Percentiles rank a stretch among this genome's conserved stretches.
These are phyloP conservation scores for Tetrapisispora iriomotensis DNA, from an alignment of 805 yeast species.

Conservation along the genomic window DNA sequence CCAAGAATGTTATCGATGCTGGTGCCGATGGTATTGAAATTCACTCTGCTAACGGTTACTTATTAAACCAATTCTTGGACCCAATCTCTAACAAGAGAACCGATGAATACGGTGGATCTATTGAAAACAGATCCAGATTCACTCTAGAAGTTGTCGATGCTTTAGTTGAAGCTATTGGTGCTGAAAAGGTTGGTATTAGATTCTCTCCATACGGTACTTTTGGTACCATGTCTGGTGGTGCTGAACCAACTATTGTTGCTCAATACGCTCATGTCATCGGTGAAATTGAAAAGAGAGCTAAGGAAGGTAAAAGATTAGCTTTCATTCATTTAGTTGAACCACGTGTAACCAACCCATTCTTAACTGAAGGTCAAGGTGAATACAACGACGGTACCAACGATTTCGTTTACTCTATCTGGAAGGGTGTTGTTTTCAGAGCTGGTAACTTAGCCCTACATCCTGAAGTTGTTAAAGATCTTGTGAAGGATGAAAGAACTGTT, in stretches of 20 bases:
- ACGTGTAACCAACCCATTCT: conserved; percentile 24
- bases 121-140: conserved; percentile 39
- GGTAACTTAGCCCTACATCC: conserved; percentile 28
- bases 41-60: conserved; percentile 59
- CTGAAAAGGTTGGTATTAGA: conserved; percentile 38
- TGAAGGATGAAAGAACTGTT: conserved; percentile 35
- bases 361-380: conserved; percentile 21
- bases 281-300: conserved; percentile 32
- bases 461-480: conserved; percentile 18
- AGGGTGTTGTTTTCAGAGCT: conserved; percentile 35
- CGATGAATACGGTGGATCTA: conserved; percentile 46
- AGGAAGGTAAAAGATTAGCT: conserved; percentile 29
- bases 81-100: conserved; percentile 35
- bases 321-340: conserved; percentile 36
- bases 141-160: conserved; percentile 41
- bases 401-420: conserved; percentile 35
- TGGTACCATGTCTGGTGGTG: conserved; percentile 32
- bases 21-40: conserved; percentile 54
- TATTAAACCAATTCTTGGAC: conserved; percentile 46
- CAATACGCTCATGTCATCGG: conserved; percentile 33
- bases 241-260: conserved; percentile 25
- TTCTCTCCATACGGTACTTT: conserved; percentile 37
- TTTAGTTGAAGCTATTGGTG: conserved; percentile 41
- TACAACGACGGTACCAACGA: conserved; percentile 28
- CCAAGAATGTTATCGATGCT: conserved; percentile 29